Conservation (phyloP, 257 asterid genomes). For the Penstemon barbatus region DNA sequence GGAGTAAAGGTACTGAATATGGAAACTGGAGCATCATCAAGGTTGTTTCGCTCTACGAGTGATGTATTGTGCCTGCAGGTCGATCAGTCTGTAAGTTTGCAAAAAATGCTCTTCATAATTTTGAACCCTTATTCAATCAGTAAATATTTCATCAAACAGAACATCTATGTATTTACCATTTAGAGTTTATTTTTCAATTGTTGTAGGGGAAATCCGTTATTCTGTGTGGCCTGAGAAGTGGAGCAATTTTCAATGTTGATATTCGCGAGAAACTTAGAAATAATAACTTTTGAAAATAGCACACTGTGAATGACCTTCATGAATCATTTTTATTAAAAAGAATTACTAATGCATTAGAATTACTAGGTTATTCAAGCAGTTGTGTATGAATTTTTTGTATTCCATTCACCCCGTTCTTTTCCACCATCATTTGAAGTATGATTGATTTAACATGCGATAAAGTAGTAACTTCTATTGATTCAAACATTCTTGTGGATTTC, state of each 20-base stretch:
- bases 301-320: background rate
- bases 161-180: conserved; percentile 3
- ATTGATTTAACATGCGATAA: background rate
- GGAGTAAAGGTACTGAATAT: conserved; percentile 73
- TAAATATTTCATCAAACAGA: conserved; percentile 14
- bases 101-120: conserved; percentile 18
- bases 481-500: background rate
- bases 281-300: background rate
- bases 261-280: conserved; percentile 59
- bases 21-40: conserved; percentile 58
- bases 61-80: conserved; percentile 71
- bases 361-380: background rate
- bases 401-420: background rate
- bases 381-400: background rate
- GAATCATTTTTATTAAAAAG: conserved; percentile 3
- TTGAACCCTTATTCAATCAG: conserved; percentile 7
- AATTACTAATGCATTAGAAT: background rate
- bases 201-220: conserved; percentile 54
- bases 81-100: conserved; percentile 53
- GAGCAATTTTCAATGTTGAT: conserved; percentile 70
- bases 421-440: background rate
- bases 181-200: conserved; percentile 21
- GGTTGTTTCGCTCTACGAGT: conserved; percentile 69
- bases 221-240: conserved; percentile 90
- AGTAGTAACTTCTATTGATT: background rate